Evolutionary conservation across 768 basidiomycete species (phyloP).

Genomic region (Termitomyces sp.): DNA sequence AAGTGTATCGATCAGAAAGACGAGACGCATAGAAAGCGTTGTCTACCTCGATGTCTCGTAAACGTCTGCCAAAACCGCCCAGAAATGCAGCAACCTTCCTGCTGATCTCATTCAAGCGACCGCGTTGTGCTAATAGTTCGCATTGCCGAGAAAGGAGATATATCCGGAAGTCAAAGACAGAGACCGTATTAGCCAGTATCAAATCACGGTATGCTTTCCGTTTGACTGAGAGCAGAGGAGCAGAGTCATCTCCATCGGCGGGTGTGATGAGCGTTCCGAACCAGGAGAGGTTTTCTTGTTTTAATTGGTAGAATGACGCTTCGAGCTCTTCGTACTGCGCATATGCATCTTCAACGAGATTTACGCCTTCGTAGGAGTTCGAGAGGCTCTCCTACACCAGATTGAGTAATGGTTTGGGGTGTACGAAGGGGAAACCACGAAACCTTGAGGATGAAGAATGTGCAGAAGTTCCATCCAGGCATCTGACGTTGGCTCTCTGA

Average conservation of each 20-base stretch:
- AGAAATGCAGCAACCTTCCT: constrained; percentile 72
- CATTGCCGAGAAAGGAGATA: constrained; percentile 90
- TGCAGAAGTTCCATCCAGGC: constrained; percentile 99
- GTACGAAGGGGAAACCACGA: background rate
- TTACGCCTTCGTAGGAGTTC: constrained; percentile 85
- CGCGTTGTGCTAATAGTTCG: constrained; percentile 62
- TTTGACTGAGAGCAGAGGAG: constrained; percentile 68
- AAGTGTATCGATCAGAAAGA: background rate
- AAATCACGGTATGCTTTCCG: constrained; percentile 88
- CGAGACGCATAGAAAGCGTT: constrained; percentile 10
- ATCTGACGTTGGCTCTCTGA: constrained; percentile 86
- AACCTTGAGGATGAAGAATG: constrained; percentile 94
- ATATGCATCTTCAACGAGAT: constrained; percentile 84
- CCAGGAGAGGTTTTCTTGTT: constrained; percentile 86
- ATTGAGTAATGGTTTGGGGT: constrained; percentile 3
- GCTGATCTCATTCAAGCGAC: constrained; percentile 64
- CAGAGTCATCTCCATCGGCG: constrained; percentile 66
- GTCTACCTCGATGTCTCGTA: constrained; percentile 79
- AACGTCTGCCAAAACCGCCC: constrained; percentile 63
- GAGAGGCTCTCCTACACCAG: constrained; percentile 83
- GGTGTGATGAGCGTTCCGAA: constrained; percentile 82
- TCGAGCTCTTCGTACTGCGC: constrained; percentile 91
- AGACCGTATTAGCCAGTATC: constrained; percentile 85
- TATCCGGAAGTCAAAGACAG: constrained; percentile 88
- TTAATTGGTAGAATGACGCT: constrained; percentile 65